Evolutionary conservation across 306 rosid species (phyloP).

Genomic region (Malus asiatica): DNA sequence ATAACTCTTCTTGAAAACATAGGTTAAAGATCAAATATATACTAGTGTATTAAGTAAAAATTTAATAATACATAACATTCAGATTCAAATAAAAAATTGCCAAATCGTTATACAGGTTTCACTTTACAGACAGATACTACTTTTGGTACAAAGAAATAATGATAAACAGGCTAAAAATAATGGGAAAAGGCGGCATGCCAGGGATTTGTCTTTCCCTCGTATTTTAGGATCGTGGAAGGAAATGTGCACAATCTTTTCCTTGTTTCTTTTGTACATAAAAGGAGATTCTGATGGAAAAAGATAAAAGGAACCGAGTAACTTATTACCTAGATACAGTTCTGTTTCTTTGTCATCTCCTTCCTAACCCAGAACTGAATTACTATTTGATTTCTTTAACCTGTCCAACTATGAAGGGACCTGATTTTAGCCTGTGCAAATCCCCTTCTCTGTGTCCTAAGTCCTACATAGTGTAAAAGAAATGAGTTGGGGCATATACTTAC

Average conservation of each 20-base stretch:
- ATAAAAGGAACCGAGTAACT: too few species aligned
- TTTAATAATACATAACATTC: neutral
- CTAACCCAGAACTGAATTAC: neutral
- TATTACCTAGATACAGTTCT: too few species aligned
- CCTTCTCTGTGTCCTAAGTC: neutral
- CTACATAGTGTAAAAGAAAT: neutral
- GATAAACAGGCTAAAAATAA: too few species aligned
- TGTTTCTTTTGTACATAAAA: neutral
- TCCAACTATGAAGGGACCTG: neutral
- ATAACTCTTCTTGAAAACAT: too few species aligned
- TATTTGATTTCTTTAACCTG: neutral
- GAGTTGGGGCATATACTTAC: neutral
- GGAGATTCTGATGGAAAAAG: too few species aligned
- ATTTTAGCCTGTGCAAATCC: neutral
- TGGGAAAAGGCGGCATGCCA: neutral
- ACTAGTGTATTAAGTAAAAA: neutral
- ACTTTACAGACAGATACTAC: neutral
- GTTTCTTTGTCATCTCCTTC: neutral
- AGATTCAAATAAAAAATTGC: neutral
- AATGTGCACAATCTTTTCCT: neutral
- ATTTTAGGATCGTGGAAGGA: neutral
- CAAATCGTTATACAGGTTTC: neutral
- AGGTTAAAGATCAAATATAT: too few species aligned
- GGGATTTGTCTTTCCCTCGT: neutral
- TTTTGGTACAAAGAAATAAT: neutral